Conservation (phyloP, 805 yeast genomes). For the Metahyphopichia silvanorum region DNA sequence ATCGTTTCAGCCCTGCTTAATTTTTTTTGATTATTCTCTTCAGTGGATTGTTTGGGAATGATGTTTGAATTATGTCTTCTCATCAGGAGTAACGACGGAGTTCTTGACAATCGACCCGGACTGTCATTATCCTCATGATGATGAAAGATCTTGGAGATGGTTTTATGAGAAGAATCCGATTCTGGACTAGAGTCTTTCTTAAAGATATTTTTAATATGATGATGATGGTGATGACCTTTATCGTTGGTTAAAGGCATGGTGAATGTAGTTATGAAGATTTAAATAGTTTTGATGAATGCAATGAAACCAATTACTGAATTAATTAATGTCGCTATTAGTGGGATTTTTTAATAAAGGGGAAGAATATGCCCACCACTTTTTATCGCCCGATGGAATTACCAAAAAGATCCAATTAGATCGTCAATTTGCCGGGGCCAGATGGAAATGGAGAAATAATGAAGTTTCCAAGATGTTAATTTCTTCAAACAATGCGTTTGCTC, state of each 20-base stretch:
- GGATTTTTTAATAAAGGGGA: too few relatives aligned
- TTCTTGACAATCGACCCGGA: constrained; percentile 8
- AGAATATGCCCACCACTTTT: too few relatives aligned
- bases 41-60: constrained; percentile 1
- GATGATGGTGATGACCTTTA: constrained; percentile 13
- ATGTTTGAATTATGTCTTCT: constrained; percentile 14
- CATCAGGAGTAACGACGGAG: constrained; percentile 16
- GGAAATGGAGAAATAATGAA: too few relatives aligned
- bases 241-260: not conserved
- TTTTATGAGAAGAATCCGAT: constrained; percentile 9
- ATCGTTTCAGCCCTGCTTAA: constrained; percentile 32
- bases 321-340: too few relatives aligned
- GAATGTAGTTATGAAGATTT: not conserved
- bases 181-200: constrained; percentile 14
- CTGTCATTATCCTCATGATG: constrained; percentile 9
- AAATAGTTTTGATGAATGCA: not conserved
- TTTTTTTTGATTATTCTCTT: constrained; percentile 10
- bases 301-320: constrained; percentile 1
- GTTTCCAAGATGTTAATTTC: too few relatives aligned
- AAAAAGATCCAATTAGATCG: too few relatives aligned
- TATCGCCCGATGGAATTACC: too few relatives aligned
- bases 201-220: constrained; percentile 16
- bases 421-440: too few relatives aligned
- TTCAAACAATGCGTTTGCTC: too few relatives aligned
- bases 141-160: constrained; percentile 18